Conservation (phyloP, 2,329 filamentous ascomycete species). For the Microsporum audouinii region DNA sequence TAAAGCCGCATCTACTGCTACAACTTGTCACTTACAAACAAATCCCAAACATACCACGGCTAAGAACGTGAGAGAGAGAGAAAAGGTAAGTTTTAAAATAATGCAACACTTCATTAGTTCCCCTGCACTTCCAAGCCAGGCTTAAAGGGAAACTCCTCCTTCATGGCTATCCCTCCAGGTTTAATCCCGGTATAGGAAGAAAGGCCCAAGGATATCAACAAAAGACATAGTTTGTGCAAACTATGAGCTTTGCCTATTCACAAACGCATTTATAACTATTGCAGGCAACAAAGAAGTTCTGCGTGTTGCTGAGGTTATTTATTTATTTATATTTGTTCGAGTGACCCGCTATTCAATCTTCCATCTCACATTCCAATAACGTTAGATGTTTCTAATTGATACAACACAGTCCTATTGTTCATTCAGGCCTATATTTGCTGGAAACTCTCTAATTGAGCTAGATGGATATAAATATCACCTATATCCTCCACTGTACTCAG, state of each 20-base stretch:
- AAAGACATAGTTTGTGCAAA: neutral
- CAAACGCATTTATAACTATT: conserved; percentile 7
- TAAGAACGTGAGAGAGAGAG: neutral
- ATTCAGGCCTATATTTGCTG: neutral
- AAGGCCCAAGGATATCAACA: neutral
- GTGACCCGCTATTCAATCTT: neutral
- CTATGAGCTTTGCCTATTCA: neutral
- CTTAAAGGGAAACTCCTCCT: neutral
- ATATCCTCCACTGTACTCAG: neutral
- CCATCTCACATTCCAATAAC: neutral
- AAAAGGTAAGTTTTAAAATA: neutral
- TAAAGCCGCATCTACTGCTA: neutral
- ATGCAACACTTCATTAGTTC: neutral
- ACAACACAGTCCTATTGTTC: neutral
- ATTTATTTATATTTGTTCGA: conserved; percentile 1
- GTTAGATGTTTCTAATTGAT: neutral
- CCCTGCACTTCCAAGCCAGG: neutral
- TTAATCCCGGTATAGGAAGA: neutral
- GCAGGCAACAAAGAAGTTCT: conserved; percentile 4
- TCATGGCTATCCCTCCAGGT: neutral
- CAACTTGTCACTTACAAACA: neutral
- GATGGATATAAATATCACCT: neutral
- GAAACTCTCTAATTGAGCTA: neutral
- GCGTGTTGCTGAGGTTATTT: conserved; percentile 3
- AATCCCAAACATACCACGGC: neutral